Evolutionary conservation across 345 rosid species (phyloP), one percentile per base, ranked within the genome.

Genomic region (Hirschfeldia incana): DNA sequence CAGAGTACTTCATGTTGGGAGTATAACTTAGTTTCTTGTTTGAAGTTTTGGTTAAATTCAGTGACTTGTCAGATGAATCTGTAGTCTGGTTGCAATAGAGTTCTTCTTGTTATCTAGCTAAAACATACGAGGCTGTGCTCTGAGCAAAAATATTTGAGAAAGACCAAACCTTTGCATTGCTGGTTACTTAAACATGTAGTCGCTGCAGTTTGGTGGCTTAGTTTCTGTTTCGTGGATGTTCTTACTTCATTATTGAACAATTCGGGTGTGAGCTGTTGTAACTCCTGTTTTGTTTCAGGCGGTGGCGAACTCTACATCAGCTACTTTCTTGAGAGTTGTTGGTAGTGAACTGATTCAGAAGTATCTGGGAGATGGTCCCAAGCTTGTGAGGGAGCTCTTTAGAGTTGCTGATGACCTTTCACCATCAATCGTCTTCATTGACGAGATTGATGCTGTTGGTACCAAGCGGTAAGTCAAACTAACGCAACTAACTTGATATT

Each of bases 371-470:
- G 99, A 96, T 66, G 98, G 97, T 67, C 98, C 99, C 28, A 95
- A 95, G 82, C 82, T 93, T 69, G 98, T 93, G 78, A 89, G 98
- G 69, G 99, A 95, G 78, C 98, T 95, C 62, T 93, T 93, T 79
- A 86, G 97, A 78, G 99, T 93, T 79, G 98, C 98, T 1, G 98
- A 93, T 86, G 98, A 93, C 17, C 90, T 89, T 46, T 93, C 97
- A 37, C 98, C 99, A 65, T 90, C 98, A 39, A 92, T 96, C 17
- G 97, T 96, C 70, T 96, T 96, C 86, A 92, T 96, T 37, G 98
- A 93, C 81, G 99, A 96, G 79, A 96, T 96, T 61, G 99, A 96
- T 83, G 99, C 99, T 9, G 77, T 96, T 85, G 99, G 99, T 77
- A 93, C 97, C 44, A 93, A 93, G 84, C 86, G 99, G 99, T 90